phyloP scores from a whole-genome alignment of 2,329 filamentous ascomycete genomes.

The Teratosphaeria pseudoeucalypti region DNA sequence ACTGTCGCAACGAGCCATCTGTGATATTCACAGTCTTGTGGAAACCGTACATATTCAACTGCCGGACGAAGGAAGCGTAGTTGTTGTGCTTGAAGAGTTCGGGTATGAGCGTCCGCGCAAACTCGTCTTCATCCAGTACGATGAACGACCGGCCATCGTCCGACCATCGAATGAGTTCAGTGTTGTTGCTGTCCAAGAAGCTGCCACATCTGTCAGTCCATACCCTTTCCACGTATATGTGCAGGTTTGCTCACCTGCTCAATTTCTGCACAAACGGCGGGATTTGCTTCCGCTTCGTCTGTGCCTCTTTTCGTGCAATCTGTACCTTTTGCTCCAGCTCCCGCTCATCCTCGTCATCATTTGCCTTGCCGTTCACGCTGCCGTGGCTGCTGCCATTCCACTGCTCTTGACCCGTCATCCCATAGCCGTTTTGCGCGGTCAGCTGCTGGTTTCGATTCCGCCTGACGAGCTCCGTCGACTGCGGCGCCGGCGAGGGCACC shows the following conservation, averaged over 20 bases:
- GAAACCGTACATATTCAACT: slow-evolving; percentile 51
- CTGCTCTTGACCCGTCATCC: slow-evolving; percentile 16
- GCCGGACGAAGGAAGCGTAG: slow-evolving; percentile 65
- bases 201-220: slow-evolving; percentile 38
- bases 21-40: slow-evolving; percentile 58
- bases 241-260: slow-evolving; percentile 60
- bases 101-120: slow-evolving; percentile 62
- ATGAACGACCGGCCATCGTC: slow-evolving; percentile 94
- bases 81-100: slow-evolving; percentile 74
- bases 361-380: slow-evolving; percentile 26
- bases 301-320: slow-evolving; percentile 75
- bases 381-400: slow-evolving; percentile 29
- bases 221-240: not conserved
- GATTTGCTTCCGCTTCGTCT: slow-evolving; percentile 86
- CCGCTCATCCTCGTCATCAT: slow-evolving; percentile 61
- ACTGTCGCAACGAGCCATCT: slow-evolving; percentile 95
- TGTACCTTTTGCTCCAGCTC: slow-evolving; percentile 69
- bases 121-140: slow-evolving; percentile 89
- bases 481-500: slow-evolving; percentile 5
- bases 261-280: slow-evolving; percentile 96
- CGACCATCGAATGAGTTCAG: slow-evolving; percentile 92
- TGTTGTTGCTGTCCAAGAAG: slow-evolving; percentile 88
- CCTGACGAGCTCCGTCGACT: slow-evolving; percentile 36
- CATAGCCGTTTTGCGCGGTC: slow-evolving; percentile 20
- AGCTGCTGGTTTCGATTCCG: slow-evolving; percentile 38